A percentile compares a stretch with the other conserved stretches of the same genome.
These are phyloP conservation scores for Russula sp. DNA, from an alignment of 768 basidiomycete species.

Conservation along the genomic window DNA sequence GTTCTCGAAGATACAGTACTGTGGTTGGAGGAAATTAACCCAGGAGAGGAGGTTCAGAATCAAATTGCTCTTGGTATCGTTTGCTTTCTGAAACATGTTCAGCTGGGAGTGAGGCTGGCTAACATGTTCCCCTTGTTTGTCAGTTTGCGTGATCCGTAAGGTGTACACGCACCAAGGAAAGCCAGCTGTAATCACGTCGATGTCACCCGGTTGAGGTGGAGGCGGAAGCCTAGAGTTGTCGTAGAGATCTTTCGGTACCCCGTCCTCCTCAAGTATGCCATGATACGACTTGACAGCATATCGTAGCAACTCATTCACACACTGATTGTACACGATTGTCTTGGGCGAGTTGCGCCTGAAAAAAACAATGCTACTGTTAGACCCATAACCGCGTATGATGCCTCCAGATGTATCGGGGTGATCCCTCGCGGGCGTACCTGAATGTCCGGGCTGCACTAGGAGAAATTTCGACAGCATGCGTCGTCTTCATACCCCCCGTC, in stretches of 20 bases:
- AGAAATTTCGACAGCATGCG: constrained; percentile 68
- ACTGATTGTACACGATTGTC: constrained; percentile 64
- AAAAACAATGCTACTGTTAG: constrained; percentile 15
- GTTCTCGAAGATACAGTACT: constrained; percentile 50
- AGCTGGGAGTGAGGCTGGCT: constrained; percentile 73
- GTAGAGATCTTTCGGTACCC: constrained; percentile 44
- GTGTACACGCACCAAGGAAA: constrained; percentile 62
- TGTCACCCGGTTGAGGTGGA: constrained; percentile 50
- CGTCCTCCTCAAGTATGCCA: constrained; percentile 34
- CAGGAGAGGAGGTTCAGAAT: constrained; percentile 56
- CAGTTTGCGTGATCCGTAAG: neutral
- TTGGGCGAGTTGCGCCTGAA: constrained; percentile 52
- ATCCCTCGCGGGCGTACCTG: constrained; percentile 41
- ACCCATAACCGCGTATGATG: neutral
- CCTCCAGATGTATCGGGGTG: neutral
- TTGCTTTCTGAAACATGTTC: constrained; percentile 67
- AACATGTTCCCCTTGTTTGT: constrained; percentile 2
- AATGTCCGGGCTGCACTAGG: constrained; percentile 71
- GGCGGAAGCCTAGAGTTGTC: constrained; percentile 41
- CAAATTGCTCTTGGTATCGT: constrained; percentile 65
- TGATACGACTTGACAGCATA: constrained; percentile 54
- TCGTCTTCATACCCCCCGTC: constrained; percentile 52
- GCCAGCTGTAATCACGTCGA: constrained; percentile 64
- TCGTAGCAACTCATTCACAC: constrained; percentile 59
- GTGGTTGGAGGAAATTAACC: constrained; percentile 44